phyloP scores from a whole-genome alignment of 805 yeast genomes.

The Maudiozyma bulderi region DNA sequence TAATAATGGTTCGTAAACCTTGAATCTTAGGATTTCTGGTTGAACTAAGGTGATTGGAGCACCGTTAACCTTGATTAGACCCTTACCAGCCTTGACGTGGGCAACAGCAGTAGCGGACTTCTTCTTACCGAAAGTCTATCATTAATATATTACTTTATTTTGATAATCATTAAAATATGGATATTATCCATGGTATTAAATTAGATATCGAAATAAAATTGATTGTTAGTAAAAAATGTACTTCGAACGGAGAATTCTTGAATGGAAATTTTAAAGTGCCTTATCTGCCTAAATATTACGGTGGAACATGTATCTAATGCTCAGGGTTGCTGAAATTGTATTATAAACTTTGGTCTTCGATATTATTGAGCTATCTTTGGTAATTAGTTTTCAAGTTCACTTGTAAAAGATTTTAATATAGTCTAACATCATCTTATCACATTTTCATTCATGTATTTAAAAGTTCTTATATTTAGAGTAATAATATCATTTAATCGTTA shows the following conservation, averaged over 20 bases:
- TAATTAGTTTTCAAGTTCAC: too few species aligned
- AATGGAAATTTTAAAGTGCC: too few species aligned
- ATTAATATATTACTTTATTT: neutral
- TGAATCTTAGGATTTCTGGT: constrained; percentile 98
- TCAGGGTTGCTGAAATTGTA: too few species aligned
- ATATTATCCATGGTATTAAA: neutral
- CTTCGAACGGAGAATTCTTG: neutral
- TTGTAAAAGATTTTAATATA: too few species aligned
- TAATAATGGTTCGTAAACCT: constrained; percentile 98
- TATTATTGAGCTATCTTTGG: too few species aligned
- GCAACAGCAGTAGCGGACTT: constrained; percentile 99
- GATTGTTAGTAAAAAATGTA: constrained; percentile 7
- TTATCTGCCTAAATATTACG: too few species aligned
- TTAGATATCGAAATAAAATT: neutral
- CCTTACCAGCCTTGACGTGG: constrained; percentile 98
- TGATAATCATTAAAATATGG: neutral
- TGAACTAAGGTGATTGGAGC: constrained; percentile 97
- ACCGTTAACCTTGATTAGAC: constrained; percentile 98
- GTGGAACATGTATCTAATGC: too few species aligned
- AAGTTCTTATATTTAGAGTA: too few species aligned
- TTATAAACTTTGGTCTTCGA: too few species aligned
- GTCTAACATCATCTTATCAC: too few species aligned
- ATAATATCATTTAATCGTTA: too few species aligned
- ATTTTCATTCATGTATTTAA: too few species aligned
- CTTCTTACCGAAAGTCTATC: constrained; percentile 98